phyloP scores from a whole-genome alignment of 2,329 filamentous ascomycete genomes.

The Harringtonia lauricola region DNA sequence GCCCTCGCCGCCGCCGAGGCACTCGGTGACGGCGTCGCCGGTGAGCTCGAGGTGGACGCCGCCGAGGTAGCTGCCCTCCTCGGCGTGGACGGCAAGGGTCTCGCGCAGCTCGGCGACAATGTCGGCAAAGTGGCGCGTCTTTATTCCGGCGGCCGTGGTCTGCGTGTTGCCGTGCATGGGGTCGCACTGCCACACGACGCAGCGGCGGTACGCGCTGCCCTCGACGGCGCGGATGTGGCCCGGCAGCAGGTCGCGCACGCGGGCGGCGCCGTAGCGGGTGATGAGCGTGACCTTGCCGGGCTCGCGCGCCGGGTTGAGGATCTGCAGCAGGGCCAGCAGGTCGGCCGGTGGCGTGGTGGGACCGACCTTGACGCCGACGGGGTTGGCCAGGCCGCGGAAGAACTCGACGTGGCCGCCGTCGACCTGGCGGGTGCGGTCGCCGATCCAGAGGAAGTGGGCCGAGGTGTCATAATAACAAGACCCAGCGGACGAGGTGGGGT shows the following conservation, averaged over 20 bases:
- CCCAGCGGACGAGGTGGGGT: not conserved
- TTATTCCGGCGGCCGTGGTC: conserved; percentile 65
- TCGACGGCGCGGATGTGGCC: conserved; percentile 84
- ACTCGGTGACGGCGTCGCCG: conserved; percentile 93
- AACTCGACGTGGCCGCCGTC: conserved; percentile 94
- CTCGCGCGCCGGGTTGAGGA: conserved; percentile 73
- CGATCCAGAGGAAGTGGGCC: conserved; percentile 96
- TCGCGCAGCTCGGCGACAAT: conserved; percentile 81
- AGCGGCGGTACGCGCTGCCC: conserved; percentile 52
- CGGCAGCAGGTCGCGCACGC: conserved; percentile 66
- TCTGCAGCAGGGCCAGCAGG: conserved; percentile 67
- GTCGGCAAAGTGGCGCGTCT: conserved; percentile 83
- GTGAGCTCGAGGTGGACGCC: conserved; percentile 94
- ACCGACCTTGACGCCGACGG: conserved; percentile 92
- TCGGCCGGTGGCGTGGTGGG: conserved; percentile 71
- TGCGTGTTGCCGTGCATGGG: conserved; percentile 88
- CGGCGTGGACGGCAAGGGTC: conserved; percentile 74
- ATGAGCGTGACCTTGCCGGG: conserved; percentile 92
- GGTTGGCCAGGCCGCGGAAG: conserved; percentile 92
- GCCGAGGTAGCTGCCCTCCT: conserved; percentile 75
- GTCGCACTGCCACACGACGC: conserved; percentile 93
- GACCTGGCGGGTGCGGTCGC: conserved; percentile 87
- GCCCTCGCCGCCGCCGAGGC: conserved; percentile 79
- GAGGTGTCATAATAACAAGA: conserved; percentile 81
- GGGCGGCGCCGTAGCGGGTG: conserved; percentile 78